Evolutionary conservation across 306 rosid genomes (phyloP).

Genomic region (Ammopiptanthus mongolicus): DNA sequence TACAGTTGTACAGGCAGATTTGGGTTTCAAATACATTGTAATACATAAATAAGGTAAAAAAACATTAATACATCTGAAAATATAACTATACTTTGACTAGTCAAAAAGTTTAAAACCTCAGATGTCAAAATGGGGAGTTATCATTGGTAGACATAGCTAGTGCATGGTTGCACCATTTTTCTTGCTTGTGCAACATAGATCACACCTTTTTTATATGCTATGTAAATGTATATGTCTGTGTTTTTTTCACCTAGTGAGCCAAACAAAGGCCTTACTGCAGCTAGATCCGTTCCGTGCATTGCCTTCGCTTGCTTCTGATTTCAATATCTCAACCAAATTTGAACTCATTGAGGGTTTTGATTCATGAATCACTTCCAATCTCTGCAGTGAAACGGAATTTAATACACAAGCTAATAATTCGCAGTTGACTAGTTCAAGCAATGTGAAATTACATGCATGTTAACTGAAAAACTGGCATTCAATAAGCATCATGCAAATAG

Average conservation of each 20-base stretch:
- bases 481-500: neutral
- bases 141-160: no score
- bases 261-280: conserved; percentile 68
- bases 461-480: neutral
- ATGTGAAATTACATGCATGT: neutral
- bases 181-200: no score
- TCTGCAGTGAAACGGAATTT: conserved; percentile 37
- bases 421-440: neutral
- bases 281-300: conserved; percentile 46
- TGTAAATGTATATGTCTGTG: no score
- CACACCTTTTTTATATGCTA: no score
- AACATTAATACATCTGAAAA: no score
- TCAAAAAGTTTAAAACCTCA: no score
- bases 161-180: no score
- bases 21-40: no score
- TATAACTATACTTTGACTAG: no score
- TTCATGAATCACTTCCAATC: conserved; percentile 60
- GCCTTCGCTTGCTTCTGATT: conserved; percentile 58
- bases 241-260: conserved; percentile 70
- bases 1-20: no score
- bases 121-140: no score
- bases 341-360: conserved; percentile 49
- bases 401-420: conserved; percentile 1
- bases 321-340: conserved; percentile 75
- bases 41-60: no score